Percentiles rank a stretch among this genome's conserved stretches.
These are phyloP conservation scores for Aurantiochytrium sp. DNA, from an alignment of 108 stramenopile genomes.

Conservation along the genomic window DNA sequence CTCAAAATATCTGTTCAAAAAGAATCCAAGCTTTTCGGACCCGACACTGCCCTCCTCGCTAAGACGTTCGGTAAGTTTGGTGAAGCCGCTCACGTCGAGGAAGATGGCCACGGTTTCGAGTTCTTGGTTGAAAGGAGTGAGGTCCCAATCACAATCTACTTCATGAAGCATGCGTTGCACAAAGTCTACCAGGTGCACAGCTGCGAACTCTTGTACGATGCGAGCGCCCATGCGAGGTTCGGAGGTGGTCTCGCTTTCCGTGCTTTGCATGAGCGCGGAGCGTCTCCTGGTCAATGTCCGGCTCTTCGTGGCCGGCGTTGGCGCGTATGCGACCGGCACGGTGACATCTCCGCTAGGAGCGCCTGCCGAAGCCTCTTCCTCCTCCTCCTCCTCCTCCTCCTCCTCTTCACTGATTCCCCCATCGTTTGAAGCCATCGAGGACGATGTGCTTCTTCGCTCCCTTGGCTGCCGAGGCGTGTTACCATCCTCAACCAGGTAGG, in stretches of 20 bases:
- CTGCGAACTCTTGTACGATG: neutral
- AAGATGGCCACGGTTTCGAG: conserved; percentile 48
- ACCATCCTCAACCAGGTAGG: no score
- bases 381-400: neutral
- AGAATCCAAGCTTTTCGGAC: conserved; percentile 46
- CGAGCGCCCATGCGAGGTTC: neutral
- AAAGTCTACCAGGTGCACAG: neutral
- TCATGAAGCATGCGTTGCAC: neutral
- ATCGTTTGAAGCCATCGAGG: neutral
- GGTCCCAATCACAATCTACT: neutral
- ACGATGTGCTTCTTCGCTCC: no score
- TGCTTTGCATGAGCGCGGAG: neutral
- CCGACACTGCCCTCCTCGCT: conserved; percentile 29
- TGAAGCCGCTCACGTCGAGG: conserved; percentile 55
- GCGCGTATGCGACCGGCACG: neutral
- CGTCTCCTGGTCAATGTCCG: neutral
- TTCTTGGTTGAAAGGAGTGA: neutral
- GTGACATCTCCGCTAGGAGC: neutral
- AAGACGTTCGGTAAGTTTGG: conserved; percentile 43
- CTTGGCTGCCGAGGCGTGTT: no score
- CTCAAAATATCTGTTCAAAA: conserved; percentile 48
- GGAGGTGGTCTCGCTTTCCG: neutral
- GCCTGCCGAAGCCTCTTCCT: neutral
- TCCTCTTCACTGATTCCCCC: neutral
- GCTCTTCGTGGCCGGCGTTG: neutral